These are phyloP conservation scores for Apiospora saccharicola DNA, from an alignment of 2,329 filamentous ascomycete species.

Conservation along the genomic window DNA sequence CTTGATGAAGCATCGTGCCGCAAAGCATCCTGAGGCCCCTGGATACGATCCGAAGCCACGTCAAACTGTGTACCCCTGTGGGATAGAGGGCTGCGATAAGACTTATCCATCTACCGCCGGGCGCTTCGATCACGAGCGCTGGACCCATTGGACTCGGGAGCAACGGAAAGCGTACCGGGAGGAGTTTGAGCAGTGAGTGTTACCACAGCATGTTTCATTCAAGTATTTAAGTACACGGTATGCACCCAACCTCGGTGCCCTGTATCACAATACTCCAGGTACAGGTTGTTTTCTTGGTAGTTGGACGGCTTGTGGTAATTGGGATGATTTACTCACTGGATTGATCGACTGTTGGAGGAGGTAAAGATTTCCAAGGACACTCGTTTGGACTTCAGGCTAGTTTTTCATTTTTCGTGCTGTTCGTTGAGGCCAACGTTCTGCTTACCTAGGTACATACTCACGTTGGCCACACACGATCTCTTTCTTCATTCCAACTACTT, in stretches of 20 bases:
- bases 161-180: neutral
- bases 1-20: constrained; percentile 36
- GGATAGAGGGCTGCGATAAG: neutral
- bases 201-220: too few relatives aligned
- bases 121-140: neutral
- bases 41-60: neutral
- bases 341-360: neutral
- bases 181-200: neutral
- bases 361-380: neutral
- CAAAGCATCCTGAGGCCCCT: constrained; percentile 32
- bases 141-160: neutral
- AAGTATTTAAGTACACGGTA: too few relatives aligned
- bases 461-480: neutral
- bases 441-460: neutral
- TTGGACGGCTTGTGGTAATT: neutral
- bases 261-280: neutral
- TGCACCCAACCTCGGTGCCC: neutral
- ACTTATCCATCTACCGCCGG: neutral
- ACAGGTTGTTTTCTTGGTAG: neutral
- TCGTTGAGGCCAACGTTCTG: neutral
- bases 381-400: neutral
- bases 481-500: neutral
- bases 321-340: neutral
- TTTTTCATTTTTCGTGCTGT: neutral
- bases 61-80: neutral